phyloP scores from a whole-genome alignment of 1,284 basidiomycete species.

The Pterulicium gracile region DNA sequence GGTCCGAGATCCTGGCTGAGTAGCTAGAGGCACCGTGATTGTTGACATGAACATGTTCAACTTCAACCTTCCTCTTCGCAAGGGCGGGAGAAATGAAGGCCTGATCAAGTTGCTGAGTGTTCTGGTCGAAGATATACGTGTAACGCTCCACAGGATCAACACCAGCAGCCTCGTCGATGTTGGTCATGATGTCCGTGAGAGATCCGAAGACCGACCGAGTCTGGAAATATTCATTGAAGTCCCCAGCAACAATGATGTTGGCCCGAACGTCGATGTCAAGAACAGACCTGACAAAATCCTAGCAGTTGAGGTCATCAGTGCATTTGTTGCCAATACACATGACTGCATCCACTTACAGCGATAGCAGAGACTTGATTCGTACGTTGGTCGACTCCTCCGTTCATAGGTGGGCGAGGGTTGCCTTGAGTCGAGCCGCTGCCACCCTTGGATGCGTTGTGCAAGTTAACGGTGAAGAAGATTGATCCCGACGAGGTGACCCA shows the following conservation, averaged over 20 bases:
- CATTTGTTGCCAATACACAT: too few species aligned
- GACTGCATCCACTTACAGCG: too few species aligned
- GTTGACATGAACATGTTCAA: slow-evolving; percentile 44
- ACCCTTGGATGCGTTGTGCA: slow-evolving; percentile 50
- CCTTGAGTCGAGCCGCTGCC: slow-evolving; percentile 46
- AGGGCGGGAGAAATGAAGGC: slow-evolving; percentile 42
- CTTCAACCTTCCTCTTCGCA: slow-evolving; percentile 26
- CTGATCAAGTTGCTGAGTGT: slow-evolving; percentile 48
- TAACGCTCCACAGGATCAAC: slow-evolving; percentile 43
- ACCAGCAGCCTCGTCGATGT: slow-evolving; percentile 39
- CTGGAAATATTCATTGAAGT: slow-evolving; percentile 54
- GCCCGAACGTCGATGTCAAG: slow-evolving; percentile 32
- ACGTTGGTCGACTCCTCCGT: slow-evolving; percentile 36
- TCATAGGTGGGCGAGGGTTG: slow-evolving; percentile 48
- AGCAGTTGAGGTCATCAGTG: too few species aligned
- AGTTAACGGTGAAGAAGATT: slow-evolving; percentile 47
- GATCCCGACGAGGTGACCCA: slow-evolving; percentile 38
- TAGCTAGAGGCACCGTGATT: background rate
- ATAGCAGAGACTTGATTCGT: slow-evolving; percentile 40
- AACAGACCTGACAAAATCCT: slow-evolving; percentile 39
- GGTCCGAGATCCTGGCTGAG: background rate
- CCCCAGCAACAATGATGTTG: slow-evolving; percentile 45
- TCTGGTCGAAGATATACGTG: slow-evolving; percentile 52
- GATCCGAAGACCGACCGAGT: slow-evolving; percentile 41
- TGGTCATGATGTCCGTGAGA: slow-evolving; percentile 30